Evolutionary conservation across 2,329 filamentous ascomycete genomes (phyloP), one percentile per base, ranked within the genome.

Genomic region (Cadophora gregata): DNA sequence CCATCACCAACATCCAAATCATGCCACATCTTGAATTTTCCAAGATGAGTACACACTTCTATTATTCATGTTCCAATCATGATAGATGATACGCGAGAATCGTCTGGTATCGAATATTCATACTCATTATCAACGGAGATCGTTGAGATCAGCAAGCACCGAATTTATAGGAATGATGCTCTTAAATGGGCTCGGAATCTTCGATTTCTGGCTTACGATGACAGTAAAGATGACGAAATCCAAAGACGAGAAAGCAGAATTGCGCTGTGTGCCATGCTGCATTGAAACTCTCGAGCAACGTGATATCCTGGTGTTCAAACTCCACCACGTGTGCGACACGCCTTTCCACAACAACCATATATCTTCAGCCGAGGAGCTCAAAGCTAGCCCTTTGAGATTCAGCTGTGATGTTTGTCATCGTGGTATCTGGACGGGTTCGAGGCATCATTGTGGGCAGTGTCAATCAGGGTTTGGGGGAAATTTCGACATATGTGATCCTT

Each of bases 151-250:
- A 47, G 27, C 25, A 45, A 58, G 31, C 47, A 56, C 12, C 5
- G 51, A 10, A 48, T 51, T 2, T 25, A 48, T 16, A 45, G 62
- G 19, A 51, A 63, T 58, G 38, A 27, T 47, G 51, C 38, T 24
- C 60, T 63, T 12, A 27, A 63, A 36, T 58, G 50, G 51, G 33
- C 50, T 19, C 38, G 29, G 21, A 63, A 58, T 29, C 31, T 63
- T 38, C 50, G 38, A 63, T 58, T 63, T 33, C 36, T 63, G 21
- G 51, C 38, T 29, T 63, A 47, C 29, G 62, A 63, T 29, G 51
- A 63, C 25, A 48, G 38, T 36, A 48, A 16, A 24, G 16, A 36
- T 10, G 51, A 56, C 21, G 33, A 27, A 2, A 21, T 1, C 8
- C 48, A 36, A 31, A 45, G 51, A 14, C 21, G 4, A 19, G 62